These are phyloP conservation scores for Populus tremula DNA, from an alignment of 345 rosid genomes.

Conservation along the genomic window DNA sequence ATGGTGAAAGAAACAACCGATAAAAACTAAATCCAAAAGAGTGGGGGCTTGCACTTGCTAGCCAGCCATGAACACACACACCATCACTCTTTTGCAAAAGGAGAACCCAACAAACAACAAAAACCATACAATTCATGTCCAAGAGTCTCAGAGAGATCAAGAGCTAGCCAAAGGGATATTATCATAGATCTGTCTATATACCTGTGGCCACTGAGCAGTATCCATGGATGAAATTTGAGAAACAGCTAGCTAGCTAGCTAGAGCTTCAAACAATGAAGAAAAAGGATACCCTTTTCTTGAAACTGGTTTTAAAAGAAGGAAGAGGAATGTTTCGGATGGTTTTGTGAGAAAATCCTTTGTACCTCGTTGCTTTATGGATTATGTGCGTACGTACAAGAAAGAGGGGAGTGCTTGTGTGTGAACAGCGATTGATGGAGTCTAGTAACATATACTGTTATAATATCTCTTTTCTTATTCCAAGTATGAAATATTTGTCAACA, in stretches of 20 bases:
- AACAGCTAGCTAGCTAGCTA: neutral
- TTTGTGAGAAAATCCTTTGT: slow-evolving; percentile 46
- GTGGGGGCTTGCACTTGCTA: slow-evolving; percentile 44
- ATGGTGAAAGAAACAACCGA: slow-evolving; percentile 25
- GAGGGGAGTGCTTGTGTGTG: neutral
- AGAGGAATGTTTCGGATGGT: slow-evolving; percentile 33
- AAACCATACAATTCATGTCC: neutral
- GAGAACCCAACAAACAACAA: slow-evolving; percentile 12
- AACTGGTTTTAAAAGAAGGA: slow-evolving; percentile 34
- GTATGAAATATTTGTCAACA: slow-evolving; percentile 18
- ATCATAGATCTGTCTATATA: slow-evolving; percentile 32
- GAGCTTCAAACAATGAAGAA: slow-evolving; percentile 8
- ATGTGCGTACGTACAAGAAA: neutral
- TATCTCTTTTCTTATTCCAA: neutral
- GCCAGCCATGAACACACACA: slow-evolving; percentile 31
- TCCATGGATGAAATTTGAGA: slow-evolving; percentile 65
- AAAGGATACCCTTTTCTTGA: slow-evolving; percentile 17
- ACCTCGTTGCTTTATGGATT: slow-evolving; percentile 18
- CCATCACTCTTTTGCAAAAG: slow-evolving; percentile 20
- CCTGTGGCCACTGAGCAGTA: slow-evolving; percentile 98
- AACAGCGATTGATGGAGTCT: neutral
- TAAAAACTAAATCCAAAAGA: slow-evolving; percentile 36
- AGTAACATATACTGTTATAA: neutral
- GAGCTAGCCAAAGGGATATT: neutral
- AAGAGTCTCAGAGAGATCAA: neutral